Evolutionary conservation across 352 stramenopile genomes (phyloP), one percentile per base, ranked within the genome.

Genomic region (Phytophthora crassamura): DNA sequence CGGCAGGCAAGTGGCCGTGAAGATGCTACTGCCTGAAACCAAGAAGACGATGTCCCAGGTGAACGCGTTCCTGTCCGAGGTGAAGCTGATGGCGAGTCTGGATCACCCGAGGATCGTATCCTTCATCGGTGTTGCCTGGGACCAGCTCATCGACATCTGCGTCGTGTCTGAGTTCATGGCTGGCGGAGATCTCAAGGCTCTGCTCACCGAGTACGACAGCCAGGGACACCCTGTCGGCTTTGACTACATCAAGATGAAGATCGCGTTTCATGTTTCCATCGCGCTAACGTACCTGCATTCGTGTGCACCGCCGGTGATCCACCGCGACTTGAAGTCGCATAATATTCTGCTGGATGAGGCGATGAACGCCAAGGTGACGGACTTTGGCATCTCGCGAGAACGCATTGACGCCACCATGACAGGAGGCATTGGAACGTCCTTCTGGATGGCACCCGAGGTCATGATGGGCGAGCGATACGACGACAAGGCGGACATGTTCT

Each of bases 81-180:
- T 72, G 2, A 76, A 76, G 58, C 33, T 77, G 18, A 77, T 77
- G 69, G 69, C 64, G 22, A 56, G 51, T 59, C 49, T 77, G 11
- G 64, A 84, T 14, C 75, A 83, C 35, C 50, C 64, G 18, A 57
- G 57, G 15, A 81, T 89, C 50, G 70, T 82, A 4, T 63, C 46
- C 10, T 86, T 84, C 12, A 36, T 85, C 15, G 75, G 74, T 14
- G 69, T 85, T 5, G 71, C 77, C 5, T 85, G 75, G 76, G 67
- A 80, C 39, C 60, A 71, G 33, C 57, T 80, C 22, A 69, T 61
- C 8, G 64, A 80, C 18, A 43, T 84, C 12, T 78, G 68, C 16
- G 72, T 72, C 4, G 59, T 88, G 9, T 82, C 73, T 14, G 78
- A 88, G 58, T 84, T 78, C 72, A 88, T 88, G 78, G 64, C 48